Conservation (phyloP, 129 eudicot genomes). For the Flaveria bidentis region DNA sequence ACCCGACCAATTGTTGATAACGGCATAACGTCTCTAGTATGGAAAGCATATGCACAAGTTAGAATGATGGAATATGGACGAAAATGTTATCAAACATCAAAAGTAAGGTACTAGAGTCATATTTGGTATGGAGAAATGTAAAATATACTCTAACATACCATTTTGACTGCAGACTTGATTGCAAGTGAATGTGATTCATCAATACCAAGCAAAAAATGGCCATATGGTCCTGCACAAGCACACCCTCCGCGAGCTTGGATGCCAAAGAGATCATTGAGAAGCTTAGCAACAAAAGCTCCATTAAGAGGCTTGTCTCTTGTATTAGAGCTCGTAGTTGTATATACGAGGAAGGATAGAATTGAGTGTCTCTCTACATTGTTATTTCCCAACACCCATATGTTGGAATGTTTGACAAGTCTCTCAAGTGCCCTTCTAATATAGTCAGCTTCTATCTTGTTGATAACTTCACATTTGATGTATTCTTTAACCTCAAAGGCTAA, state of each 20-base stretch:
- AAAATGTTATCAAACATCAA: too few relatives aligned
- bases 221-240: conserved; percentile 96
- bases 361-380: conserved; percentile 49
- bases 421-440: conserved; percentile 53
- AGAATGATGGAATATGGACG: too few relatives aligned
- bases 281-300: conserved; percentile 81
- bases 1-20: too few relatives aligned
- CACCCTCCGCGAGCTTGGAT: conserved; percentile 96
- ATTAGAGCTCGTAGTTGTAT: conserved; percentile 35
- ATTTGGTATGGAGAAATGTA: neutral
- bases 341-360: conserved; percentile 62
- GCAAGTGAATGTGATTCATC: conserved; percentile 52
- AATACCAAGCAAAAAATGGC: conserved; percentile 59
- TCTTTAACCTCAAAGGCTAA: conserved; percentile 77
- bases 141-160: conserved; percentile 35
- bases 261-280: conserved; percentile 84
- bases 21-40: too few relatives aligned
- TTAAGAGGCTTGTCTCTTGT: conserved; percentile 59
- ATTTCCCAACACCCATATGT: conserved; percentile 60
- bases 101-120: neutral
- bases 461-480: conserved; percentile 52
- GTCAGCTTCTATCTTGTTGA: conserved; percentile 41
- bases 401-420: conserved; percentile 46
- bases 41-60: too few relatives aligned
- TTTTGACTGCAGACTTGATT: conserved; percentile 51